Evolutionary conservation across 1,139 yeast species (phyloP).

Genomic region (Kurtzmaniella quercitrusa): DNA sequence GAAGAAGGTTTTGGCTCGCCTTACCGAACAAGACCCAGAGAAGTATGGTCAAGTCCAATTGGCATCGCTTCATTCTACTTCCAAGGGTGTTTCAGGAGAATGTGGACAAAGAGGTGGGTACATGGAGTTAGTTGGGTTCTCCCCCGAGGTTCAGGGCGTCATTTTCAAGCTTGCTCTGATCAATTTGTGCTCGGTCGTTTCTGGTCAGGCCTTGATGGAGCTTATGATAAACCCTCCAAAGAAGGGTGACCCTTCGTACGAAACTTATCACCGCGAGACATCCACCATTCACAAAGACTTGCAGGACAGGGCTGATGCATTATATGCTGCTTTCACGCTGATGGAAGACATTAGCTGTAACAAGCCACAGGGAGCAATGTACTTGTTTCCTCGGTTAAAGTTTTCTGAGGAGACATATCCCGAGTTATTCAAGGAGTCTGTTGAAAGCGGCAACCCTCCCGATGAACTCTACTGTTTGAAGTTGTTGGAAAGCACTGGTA

Average conservation of each 20-base stretch:
- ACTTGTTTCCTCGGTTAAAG: constrained; percentile 76
- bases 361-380: constrained; percentile 96
- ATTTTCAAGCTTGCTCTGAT: constrained; percentile 84
- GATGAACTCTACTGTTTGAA: constrained; percentile 88
- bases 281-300: constrained; percentile 57
- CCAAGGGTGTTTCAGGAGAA: constrained; percentile 96
- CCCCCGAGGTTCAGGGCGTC: constrained; percentile 61
- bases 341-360: constrained; percentile 84
- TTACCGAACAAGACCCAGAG: constrained; percentile 51
- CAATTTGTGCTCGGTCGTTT: constrained; percentile 86
- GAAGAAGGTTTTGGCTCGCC: constrained; percentile 61
- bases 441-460: constrained; percentile 49
- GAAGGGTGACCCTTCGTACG: constrained; percentile 72
- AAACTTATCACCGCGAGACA: constrained; percentile 60
- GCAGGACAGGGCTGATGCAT: constrained; percentile 53
- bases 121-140: constrained; percentile 87
- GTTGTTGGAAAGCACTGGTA: constrained; percentile 83
- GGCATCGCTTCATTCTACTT: constrained; percentile 91
- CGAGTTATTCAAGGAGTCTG: constrained; percentile 60
- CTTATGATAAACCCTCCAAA: constrained; percentile 91
- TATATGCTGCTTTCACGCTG: constrained; percentile 65
- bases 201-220: constrained; percentile 91
- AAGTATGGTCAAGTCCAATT: constrained; percentile 71
- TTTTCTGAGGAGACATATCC: constrained; percentile 46
- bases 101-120: constrained; percentile 99